A percentile compares a stretch with the other conserved stretches of the same genome.
These are phyloP conservation scores for Penicillium egyptiacum DNA, from an alignment of 495 filamentous ascomycete genomes.

Conservation along the genomic window DNA sequence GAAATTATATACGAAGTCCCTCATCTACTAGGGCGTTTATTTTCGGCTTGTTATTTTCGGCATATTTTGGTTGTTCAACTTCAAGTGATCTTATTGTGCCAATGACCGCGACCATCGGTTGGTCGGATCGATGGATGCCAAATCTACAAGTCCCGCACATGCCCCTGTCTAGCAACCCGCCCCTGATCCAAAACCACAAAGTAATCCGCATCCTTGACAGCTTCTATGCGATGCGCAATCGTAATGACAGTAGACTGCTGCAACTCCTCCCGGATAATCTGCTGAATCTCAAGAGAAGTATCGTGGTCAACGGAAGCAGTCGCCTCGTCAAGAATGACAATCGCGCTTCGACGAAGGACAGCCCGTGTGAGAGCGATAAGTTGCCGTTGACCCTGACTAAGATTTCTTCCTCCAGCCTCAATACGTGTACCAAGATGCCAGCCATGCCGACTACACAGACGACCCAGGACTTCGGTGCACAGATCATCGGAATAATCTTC, in stretches of 20 bases:
- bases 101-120: constrained; percentile 16
- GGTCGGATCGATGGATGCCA: constrained; percentile 24
- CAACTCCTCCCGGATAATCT: constrained; percentile 72
- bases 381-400: constrained; percentile 63
- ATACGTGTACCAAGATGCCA: constrained; percentile 57
- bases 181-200: constrained; percentile 72
- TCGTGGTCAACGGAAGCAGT: constrained; percentile 82
- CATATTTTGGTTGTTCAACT: constrained; percentile 57
- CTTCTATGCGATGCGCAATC: constrained; percentile 81
- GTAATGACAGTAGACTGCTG: constrained; percentile 78
- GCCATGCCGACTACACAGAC: constrained; percentile 51
- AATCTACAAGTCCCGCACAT: constrained; percentile 27
- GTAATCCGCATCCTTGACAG: constrained; percentile 73
- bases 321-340: constrained; percentile 72
- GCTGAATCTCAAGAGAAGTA: constrained; percentile 76
- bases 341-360: constrained; percentile 56
- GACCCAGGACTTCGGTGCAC: constrained; percentile 50
- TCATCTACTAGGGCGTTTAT: constrained; percentile 17
- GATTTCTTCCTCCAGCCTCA: constrained; percentile 58
- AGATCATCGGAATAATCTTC: constrained; percentile 49
- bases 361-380: constrained; percentile 60
- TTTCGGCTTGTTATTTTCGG: constrained; percentile 60
- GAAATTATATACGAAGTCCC: constrained; percentile 7
- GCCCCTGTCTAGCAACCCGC: constrained; percentile 43
- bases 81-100: background rate